A percentile compares a stretch with the other conserved stretches of the same genome.
Evolutionary conservation across 1,284 basidiomycete genomes (phyloP).

Genomic region (Xerocomus nothofagi): DNA sequence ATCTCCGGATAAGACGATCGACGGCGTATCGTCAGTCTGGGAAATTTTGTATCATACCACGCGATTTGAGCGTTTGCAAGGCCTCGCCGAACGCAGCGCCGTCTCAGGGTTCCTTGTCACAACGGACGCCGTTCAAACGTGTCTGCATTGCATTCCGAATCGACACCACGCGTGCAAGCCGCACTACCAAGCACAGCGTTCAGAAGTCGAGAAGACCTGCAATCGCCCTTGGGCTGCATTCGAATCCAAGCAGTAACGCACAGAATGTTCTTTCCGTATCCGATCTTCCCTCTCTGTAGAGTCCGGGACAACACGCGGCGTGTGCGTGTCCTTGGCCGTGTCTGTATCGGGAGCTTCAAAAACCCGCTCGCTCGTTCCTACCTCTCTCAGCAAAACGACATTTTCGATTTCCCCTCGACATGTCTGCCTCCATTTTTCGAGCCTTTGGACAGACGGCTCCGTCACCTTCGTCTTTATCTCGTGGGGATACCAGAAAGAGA

Average conservation of each 20-base stretch:
- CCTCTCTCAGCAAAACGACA: constrained; percentile 1
- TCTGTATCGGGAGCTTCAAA: constrained; percentile 19
- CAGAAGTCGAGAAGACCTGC: constrained; percentile 23
- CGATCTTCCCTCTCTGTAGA: constrained; percentile 8
- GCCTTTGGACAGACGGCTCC: constrained; percentile 20
- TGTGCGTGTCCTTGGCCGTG: constrained; percentile 20
- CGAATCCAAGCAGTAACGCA: constrained; percentile 10
- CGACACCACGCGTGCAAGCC: neutral
- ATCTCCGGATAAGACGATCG: neutral
- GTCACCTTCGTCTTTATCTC: constrained; percentile 12
- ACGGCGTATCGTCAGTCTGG: neutral
- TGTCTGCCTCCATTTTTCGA: constrained; percentile 28
- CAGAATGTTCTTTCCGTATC: constrained; percentile 19
- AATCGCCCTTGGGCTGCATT: neutral
- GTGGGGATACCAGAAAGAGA: constrained; percentile 21
- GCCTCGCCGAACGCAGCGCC: neutral
- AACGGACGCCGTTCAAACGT: neutral
- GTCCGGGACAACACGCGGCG: constrained; percentile 22
- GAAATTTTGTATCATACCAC: too few relatives aligned
- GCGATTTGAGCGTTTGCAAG: neutral
- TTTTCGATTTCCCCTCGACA: constrained; percentile 4
- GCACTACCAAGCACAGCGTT: constrained; percentile 15
- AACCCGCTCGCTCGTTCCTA: neutral
- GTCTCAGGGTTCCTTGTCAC: neutral
- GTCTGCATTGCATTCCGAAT: constrained; percentile 3